Evolutionary conservation across 2,329 filamentous ascomycete genomes (phyloP).

Genomic region (Bipolaris sorokiniana): DNA sequence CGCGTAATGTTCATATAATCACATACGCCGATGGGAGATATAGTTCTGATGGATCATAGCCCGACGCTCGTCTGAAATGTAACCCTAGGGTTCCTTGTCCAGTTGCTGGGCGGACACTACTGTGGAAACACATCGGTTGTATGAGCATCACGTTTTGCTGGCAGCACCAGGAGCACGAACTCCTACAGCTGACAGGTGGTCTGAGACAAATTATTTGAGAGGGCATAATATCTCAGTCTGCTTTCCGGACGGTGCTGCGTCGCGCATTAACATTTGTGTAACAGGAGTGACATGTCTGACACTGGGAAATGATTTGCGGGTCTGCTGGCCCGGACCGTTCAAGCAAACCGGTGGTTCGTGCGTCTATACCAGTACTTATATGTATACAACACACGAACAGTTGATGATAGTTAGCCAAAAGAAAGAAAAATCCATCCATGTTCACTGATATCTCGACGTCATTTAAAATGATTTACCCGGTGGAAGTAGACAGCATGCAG

Average conservation of each 20-base stretch:
- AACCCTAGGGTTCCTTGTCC: not conserved
- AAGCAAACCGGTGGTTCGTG: slow-evolving; percentile 15
- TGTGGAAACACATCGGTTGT: not conserved
- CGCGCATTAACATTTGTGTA: slow-evolving; percentile 21
- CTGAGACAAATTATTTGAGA: slow-evolving; percentile 4
- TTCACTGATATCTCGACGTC: slow-evolving; percentile 1
- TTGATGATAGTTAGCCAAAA: not conserved
- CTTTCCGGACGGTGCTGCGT: slow-evolving; percentile 2
- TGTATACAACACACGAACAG: slow-evolving; percentile 1
- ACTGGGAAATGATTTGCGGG: slow-evolving; percentile 1
- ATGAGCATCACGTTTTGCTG: not conserved
- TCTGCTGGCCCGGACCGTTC: not conserved
- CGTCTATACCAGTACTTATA: slow-evolving; percentile 10
- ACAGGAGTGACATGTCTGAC: slow-evolving; percentile 16
- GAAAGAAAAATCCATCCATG: not conserved
- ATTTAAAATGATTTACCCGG: slow-evolving; percentile 20
- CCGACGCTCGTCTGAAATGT: not conserved
- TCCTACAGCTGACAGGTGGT: not conserved
- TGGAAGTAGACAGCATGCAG: slow-evolving; percentile 14
- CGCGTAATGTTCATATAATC: not conserved
- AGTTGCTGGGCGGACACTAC: not conserved
- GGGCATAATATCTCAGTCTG: slow-evolving; percentile 11
- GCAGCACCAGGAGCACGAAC: not conserved
- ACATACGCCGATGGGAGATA: not conserved
- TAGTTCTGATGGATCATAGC: not conserved